Evolutionary conservation across 2,329 filamentous ascomycete species (phyloP), one percentile per base, ranked within the genome.

Genomic region (Xylariales sp.): DNA sequence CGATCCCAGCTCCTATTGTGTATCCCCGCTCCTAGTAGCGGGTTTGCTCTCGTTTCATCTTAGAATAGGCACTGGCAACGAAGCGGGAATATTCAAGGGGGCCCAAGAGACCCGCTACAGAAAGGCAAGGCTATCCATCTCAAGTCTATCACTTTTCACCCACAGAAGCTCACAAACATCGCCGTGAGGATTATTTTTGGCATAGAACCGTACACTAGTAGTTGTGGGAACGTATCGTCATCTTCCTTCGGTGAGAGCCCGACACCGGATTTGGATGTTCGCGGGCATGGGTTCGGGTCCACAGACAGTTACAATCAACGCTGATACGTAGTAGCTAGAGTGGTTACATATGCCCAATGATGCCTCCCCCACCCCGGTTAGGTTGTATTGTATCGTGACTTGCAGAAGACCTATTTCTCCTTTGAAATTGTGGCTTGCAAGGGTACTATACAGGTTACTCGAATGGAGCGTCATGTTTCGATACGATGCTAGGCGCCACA

Each of bases 341-440:
- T 41, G 39, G 39, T 41, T 14, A 41, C 39, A 41, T 43, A 59
- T 62, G 18, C 23, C 5, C 30, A 39, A 56, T 30, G 23, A 63
- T 61, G 30, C 16, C 23, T 18, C 30, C 12, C 18, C 41, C 39
- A 12, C 39, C 39, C 39, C 53, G n/a, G 6, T 39, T 32, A 18
- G 36, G 53, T 14, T 23, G 45, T 18, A 43, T 36, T 49, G 50
- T 39, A 28, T 48, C 23, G 48, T 53, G 45, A 65, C 58, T 30
- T 60, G 64, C 57, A 53, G 34, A 48, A 48, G 32, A 18, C 49
- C 39, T 54, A 30, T 52, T 62, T 5, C 50, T 55, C 34, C 39
- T 62, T 58, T 62, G 57, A 62, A 54, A 49, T 50, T 56, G 34
- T 65, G 68, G 66, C 69, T 66, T 69, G 46, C 68, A 52, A 62